Evolutionary conservation across 352 stramenopile genomes (phyloP).

Genomic region (Pythium grandisporangium): DNA sequence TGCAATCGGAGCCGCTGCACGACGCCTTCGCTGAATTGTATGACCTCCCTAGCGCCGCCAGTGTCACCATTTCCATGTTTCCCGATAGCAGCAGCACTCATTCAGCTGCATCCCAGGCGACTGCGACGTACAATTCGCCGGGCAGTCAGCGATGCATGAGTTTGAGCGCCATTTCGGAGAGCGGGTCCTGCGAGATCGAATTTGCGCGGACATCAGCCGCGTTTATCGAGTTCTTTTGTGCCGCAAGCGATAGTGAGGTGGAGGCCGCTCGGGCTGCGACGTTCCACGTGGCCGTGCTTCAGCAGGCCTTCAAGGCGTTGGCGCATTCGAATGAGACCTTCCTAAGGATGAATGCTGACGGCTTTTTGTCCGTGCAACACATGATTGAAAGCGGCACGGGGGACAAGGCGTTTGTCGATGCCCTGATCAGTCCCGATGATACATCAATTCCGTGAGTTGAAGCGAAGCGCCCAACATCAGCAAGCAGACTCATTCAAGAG

Average conservation of each 20-base stretch:
- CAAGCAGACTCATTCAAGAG: too few species aligned
- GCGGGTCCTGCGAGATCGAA: slow-evolving; percentile 71
- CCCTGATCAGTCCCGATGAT: slow-evolving; percentile 72
- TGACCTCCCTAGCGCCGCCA: slow-evolving; percentile 72
- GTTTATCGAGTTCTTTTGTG: slow-evolving; percentile 79
- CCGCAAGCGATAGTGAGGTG: slow-evolving; percentile 10
- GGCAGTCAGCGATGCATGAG: slow-evolving; percentile 19
- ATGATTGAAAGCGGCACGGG: slow-evolving; percentile 34
- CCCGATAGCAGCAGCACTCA: slow-evolving; percentile 7
- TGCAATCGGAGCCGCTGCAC: slow-evolving; percentile 70
- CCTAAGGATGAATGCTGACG: slow-evolving; percentile 69
- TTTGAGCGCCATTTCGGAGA: slow-evolving; percentile 62
- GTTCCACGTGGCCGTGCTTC: slow-evolving; percentile 76
- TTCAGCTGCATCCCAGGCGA: too few species aligned
- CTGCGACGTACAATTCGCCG: too few species aligned
- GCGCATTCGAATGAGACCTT: slow-evolving; percentile 73
- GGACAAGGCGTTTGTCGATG: slow-evolving; percentile 76
- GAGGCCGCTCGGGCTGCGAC: slow-evolving; percentile 27
- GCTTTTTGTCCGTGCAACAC: slow-evolving; percentile 66
- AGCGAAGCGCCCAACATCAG: too few species aligned
- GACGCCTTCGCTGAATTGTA: slow-evolving; percentile 80
- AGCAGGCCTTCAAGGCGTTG: slow-evolving; percentile 76
- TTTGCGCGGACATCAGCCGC: slow-evolving; percentile 58
- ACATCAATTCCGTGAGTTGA: slow-evolving; percentile 35
- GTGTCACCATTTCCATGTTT: slow-evolving; percentile 68